Percentiles rank a stretch among this genome's conserved stretches.
These are phyloP conservation scores for Conticribra guillardii DNA, from an alignment of 108 stramenopile genomes.

Conservation along the genomic window DNA sequence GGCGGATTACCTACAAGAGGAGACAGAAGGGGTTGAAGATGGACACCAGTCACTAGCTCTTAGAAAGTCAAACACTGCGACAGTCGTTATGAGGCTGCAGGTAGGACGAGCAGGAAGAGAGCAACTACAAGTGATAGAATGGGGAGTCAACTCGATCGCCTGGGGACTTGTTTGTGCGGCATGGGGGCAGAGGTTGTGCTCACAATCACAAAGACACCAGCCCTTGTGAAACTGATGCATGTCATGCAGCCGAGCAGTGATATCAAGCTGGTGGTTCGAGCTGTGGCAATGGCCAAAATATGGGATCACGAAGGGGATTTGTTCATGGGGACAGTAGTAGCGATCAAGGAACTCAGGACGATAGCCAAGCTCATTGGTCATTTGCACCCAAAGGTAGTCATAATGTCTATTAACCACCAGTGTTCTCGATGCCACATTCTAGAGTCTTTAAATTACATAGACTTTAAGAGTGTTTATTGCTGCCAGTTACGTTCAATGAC, in stretches of 20 bases:
- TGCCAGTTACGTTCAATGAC: not conserved
- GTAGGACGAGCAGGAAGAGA: not conserved
- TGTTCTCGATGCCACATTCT: not conserved
- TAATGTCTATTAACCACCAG: not conserved
- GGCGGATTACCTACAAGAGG: not conserved
- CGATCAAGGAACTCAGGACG: too few relatives aligned
- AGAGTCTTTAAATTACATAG: too few relatives aligned
- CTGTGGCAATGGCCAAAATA: too few relatives aligned
- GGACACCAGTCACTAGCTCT: not conserved
- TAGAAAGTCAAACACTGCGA: not conserved
- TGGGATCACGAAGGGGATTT: too few relatives aligned
- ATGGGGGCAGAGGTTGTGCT: conserved; percentile 11
- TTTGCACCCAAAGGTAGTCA: not conserved
- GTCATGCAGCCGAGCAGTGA: too few relatives aligned
- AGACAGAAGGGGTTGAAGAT: not conserved
- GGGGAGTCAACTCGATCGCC: not conserved
- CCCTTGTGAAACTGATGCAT: too few relatives aligned
- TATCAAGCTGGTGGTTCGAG: too few relatives aligned
- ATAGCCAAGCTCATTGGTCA: too few relatives aligned
- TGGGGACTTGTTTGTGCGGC: conserved; percentile 7
- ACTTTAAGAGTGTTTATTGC: not conserved
- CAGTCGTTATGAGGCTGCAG: not conserved
- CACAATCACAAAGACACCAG: too few relatives aligned
- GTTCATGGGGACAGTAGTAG: too few relatives aligned
- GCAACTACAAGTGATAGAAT: not conserved